phyloP scores from a whole-genome alignment of 257 asterid species.

The Fraxinus excelsior region DNA sequence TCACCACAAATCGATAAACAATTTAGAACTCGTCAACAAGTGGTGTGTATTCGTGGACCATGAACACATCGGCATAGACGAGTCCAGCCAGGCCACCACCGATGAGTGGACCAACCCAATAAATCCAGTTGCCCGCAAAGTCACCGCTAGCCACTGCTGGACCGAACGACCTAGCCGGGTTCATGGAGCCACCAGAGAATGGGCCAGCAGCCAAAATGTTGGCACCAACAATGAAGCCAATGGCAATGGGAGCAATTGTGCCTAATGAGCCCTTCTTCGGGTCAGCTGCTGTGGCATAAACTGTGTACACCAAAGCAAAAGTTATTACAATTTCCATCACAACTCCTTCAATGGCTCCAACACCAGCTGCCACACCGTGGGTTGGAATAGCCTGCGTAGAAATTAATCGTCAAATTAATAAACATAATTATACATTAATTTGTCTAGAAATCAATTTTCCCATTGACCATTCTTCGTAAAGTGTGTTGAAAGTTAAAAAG shows the following conservation, averaged over 20 bases:
- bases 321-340: conserved; percentile 81
- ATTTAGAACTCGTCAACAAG: conserved; percentile 49
- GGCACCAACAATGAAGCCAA: conserved; percentile 90
- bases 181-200: conserved; percentile 96
- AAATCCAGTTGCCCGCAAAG: conserved; percentile 67
- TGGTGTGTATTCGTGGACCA: conserved; percentile 56
- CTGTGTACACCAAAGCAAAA: conserved; percentile 85
- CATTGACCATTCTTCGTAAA: background rate
- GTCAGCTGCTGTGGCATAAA: conserved; percentile 87
- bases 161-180: conserved; percentile 90
- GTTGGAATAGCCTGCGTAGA: conserved; percentile 61
- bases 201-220: conserved; percentile 94
- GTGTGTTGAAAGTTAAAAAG: background rate
- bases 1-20: conserved; percentile 7
- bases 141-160: conserved; percentile 74
- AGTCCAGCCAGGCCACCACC: conserved; percentile 90
- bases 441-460: background rate
- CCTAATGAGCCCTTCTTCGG: conserved; percentile 89
- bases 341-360: conserved; percentile 66
- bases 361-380: conserved; percentile 59
- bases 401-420: background rate
- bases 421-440: background rate
- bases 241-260: conserved; percentile 84
- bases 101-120: conserved; percentile 89
- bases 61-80: conserved; percentile 56